Percentiles rank a stretch among this genome's conserved stretches.
Evolutionary conservation across 495 filamentous ascomycete species (phyloP).

Genomic region (Lasiosphaeria miniovina): DNA sequence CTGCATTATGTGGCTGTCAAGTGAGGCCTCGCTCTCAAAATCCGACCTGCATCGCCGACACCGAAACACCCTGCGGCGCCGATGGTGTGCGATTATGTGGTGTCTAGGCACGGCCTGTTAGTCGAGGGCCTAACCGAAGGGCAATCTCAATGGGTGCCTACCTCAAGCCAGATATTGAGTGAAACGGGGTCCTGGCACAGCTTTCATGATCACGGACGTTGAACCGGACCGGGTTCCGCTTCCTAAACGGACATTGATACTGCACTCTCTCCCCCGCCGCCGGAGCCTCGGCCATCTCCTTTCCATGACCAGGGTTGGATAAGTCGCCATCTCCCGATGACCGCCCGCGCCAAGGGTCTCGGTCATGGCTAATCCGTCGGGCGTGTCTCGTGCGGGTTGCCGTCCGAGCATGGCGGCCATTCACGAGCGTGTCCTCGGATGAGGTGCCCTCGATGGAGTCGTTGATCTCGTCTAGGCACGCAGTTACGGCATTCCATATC

Average conservation of each 20-base stretch:
- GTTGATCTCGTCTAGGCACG: conserved; percentile 10
- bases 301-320: background rate
- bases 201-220: conserved; percentile 33
- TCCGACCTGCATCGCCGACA: conserved; percentile 25
- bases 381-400: background rate
- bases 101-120: conserved; percentile 11
- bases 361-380: background rate
- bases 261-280: background rate
- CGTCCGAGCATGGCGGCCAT: background rate
- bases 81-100: conserved; percentile 22
- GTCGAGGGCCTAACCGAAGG: background rate
- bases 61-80: background rate
- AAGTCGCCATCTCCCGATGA: background rate
- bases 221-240: conserved; percentile 37
- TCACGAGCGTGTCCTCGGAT: background rate
- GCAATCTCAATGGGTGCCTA: conserved; percentile 3
- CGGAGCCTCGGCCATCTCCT: background rate
- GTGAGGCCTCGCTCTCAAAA: conserved; percentile 8
- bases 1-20: conserved; percentile 20
- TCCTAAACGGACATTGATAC: conserved; percentile 36
- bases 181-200: conserved; percentile 29
- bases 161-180: conserved; percentile 22
- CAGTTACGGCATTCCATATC: conserved; percentile 10
- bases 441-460: background rate
- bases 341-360: background rate